These are phyloP conservation scores for Collybiopsis luxurians DNA, from an alignment of 768 basidiomycete genomes.

Conservation along the genomic window DNA sequence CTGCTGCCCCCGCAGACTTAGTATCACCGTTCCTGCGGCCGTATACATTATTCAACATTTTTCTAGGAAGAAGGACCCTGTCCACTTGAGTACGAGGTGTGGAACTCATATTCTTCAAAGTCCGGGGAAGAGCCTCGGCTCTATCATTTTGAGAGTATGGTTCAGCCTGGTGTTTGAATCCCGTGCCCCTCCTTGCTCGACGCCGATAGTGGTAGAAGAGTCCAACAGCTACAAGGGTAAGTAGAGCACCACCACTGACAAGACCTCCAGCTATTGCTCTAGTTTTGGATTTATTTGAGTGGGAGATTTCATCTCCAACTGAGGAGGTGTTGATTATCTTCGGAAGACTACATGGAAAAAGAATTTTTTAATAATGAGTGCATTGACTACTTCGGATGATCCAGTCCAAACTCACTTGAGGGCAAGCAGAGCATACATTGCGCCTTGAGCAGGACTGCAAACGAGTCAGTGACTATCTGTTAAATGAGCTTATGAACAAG, in stretches of 20 bases:
- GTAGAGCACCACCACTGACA: slow-evolving; percentile 2
- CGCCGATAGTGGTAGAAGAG: slow-evolving; percentile 13
- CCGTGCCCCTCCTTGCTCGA: background rate
- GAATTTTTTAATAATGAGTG: background rate
- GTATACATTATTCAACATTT: too few species aligned
- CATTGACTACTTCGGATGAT: too few species aligned
- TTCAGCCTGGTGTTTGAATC: background rate
- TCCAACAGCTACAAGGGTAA: slow-evolving; percentile 6
- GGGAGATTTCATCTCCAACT: background rate
- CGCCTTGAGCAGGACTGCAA: slow-evolving; percentile 8
- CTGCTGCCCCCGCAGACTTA: background rate
- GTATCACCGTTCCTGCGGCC: background rate
- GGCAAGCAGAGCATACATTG: slow-evolving; percentile 8
- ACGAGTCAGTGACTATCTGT: background rate
- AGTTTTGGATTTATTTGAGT: background rate
- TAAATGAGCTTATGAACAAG: background rate
- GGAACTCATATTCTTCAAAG: background rate
- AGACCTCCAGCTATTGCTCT: slow-evolving; percentile 15
- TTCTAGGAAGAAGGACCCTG: background rate
- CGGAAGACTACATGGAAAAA: background rate
- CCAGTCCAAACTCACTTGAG: slow-evolving; percentile 17
- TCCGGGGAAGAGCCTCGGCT: background rate
- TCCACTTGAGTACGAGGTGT: background rate
- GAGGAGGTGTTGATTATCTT: background rate
- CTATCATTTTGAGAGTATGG: background rate